These are phyloP conservation scores for Penstemon davidsonii DNA, from an alignment of 257 asterid species.

Conservation along the genomic window DNA sequence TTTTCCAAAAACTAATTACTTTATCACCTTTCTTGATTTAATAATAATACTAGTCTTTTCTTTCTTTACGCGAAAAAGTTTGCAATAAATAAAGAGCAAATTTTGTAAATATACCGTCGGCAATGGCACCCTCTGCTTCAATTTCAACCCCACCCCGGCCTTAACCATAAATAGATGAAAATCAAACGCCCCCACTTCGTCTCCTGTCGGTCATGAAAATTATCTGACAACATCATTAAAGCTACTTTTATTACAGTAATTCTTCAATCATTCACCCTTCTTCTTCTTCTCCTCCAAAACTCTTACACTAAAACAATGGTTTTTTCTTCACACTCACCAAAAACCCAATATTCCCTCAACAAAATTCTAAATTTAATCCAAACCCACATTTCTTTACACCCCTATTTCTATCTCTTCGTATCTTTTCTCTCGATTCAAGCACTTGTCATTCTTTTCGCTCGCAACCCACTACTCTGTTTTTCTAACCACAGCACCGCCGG, in stretches of 20 bases:
- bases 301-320: conserved; percentile 24
- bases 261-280: not conserved
- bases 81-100: no score
- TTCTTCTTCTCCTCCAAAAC: not conserved
- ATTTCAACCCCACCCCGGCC: conserved; percentile 9
- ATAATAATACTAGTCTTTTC: no score
- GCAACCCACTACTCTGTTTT: conserved; percentile 56
- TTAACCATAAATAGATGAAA: not conserved
- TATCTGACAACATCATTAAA: no score
- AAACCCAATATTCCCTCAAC: conserved; percentile 32
- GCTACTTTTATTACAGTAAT: no score
- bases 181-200: conserved; percentile 18
- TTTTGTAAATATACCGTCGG: not conserved
- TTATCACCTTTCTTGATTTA: no score
- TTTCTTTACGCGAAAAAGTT: no score
- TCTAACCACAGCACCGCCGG: conserved; percentile 43
- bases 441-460: conserved; percentile 48
- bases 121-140: not conserved
- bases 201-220: conserved; percentile 27
- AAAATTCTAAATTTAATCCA: conserved; percentile 21
- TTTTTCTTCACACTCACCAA: conserved; percentile 34
- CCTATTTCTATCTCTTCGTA: conserved; percentile 64
- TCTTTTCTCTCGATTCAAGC: conserved; percentile 59
- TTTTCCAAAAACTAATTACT: no score
- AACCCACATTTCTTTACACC: conserved; percentile 53